Conservation (phyloP, 176 grass and related monocot species). For the Oropetium thomaeum region DNA sequence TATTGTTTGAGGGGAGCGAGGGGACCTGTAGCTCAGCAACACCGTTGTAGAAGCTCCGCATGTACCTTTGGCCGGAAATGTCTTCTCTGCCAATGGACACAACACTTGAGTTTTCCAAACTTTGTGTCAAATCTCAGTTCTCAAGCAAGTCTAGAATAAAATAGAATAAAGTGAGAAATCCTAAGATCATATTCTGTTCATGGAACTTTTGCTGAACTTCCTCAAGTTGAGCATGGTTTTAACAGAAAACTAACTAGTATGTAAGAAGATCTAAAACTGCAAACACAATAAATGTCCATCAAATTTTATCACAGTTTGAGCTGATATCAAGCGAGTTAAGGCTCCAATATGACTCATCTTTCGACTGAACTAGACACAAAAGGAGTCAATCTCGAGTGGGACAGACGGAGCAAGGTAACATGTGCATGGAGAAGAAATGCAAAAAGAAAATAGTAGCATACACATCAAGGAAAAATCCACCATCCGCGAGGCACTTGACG, state of each 20-base stretch:
- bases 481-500: constrained; percentile 78
- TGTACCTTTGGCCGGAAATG: constrained; percentile 67
- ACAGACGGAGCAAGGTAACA: not conserved
- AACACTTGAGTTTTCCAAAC: not conserved
- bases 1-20: not conserved
- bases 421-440: not conserved
- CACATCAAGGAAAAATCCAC: constrained; percentile 79
- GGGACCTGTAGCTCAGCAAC: constrained; percentile 74
- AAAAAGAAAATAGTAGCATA: constrained; percentile 30
- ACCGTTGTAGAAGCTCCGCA: constrained; percentile 55
- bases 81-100: constrained; percentile 54
- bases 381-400: not conserved
- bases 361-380: not conserved
- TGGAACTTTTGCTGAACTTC: not conserved
- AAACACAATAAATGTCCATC: not conserved
- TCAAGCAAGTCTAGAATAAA: not conserved
- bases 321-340: not conserved
- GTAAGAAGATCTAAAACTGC: not conserved
- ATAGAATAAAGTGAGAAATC: not conserved
- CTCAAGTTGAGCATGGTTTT: not conserved
- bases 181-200: not conserved
- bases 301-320: not conserved
- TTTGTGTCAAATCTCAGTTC: not conserved
- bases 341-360: not conserved
- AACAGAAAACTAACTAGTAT: not conserved